Percentiles rank a stretch among this genome's conserved stretches.
Conservation (phyloP, 1,284 basidiomycete species). For the Boletellus dicymbophilus region DNA sequence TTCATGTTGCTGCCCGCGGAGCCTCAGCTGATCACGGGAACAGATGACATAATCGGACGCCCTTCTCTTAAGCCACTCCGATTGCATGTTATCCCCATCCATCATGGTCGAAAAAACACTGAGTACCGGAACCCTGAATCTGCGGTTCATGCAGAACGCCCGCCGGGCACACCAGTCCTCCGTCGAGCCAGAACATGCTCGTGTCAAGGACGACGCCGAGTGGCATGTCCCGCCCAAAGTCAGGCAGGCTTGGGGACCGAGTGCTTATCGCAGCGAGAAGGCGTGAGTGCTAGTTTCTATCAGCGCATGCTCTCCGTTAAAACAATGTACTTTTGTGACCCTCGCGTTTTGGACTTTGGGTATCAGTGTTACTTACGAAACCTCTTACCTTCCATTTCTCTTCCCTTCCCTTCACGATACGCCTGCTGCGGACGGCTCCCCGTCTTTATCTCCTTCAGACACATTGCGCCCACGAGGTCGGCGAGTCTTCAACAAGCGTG, state of each 20-base stretch:
- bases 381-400: conserved; percentile 73
- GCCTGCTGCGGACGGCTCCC: conserved; percentile 22
- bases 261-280: conserved; percentile 29
- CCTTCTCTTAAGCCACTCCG: not conserved
- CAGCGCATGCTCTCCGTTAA: conserved; percentile 2
- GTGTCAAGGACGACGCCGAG: conserved; percentile 65
- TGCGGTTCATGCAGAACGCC: conserved; percentile 80
- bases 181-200: conserved; percentile 53
- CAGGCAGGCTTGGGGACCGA: conserved; percentile 57
- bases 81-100: no score
- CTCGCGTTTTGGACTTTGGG: conserved; percentile 32
- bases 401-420: conserved; percentile 44
- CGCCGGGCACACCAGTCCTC: conserved; percentile 47
- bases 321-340: conserved; percentile 20
- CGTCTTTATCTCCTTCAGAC: conserved; percentile 42
- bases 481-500: conserved; percentile 42
- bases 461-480: conserved; percentile 41
- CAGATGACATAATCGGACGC: conserved; percentile 21
- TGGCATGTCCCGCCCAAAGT: conserved; percentile 66
- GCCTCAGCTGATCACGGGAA: conserved; percentile 10
- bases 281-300: conserved; percentile 19
- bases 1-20: no score
- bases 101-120: conserved; percentile 57
- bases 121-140: conserved; percentile 66
- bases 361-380: conserved; percentile 51